A percentile compares a stretch with the other conserved stretches of the same genome.
Evolutionary conservation across 495 filamentous ascomycete genomes (phyloP).

Genomic region (Monascus purpureus): DNA sequence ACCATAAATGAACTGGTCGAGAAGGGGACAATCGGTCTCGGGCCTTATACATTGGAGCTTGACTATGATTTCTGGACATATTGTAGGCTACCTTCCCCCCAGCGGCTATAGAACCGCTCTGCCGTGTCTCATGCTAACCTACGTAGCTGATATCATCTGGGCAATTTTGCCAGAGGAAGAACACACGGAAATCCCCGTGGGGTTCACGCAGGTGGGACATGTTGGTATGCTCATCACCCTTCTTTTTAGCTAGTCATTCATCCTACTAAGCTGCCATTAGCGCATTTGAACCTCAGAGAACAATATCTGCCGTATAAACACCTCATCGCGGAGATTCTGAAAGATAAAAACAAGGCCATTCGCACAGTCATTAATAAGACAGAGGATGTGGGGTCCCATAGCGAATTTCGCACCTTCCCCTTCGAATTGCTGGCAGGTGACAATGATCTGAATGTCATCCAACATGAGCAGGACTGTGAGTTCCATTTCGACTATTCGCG

Average conservation of each 20-base stretch:
- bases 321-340: constrained; percentile 66
- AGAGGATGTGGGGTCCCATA: constrained; percentile 71
- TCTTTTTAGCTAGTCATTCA: background rate
- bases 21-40: constrained; percentile 47
- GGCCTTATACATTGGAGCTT: constrained; percentile 60
- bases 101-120: too few species aligned
- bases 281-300: constrained; percentile 81
- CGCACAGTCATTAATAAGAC: constrained; percentile 92
- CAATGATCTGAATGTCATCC: constrained; percentile 65
- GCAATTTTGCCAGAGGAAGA: constrained; percentile 57
- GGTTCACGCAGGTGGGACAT: constrained; percentile 79
- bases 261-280: constrained; percentile 13
- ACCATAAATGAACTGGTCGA: constrained; percentile 53
- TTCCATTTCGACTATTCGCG: constrained; percentile 48
- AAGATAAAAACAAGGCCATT: constrained; percentile 73
- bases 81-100: too few species aligned
- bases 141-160: constrained; percentile 62
- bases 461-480: constrained; percentile 38
- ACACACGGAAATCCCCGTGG: constrained; percentile 64
- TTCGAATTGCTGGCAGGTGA: constrained; percentile 84
- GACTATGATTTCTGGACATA: constrained; percentile 81
- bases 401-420: constrained; percentile 78
- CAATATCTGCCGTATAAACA: constrained; percentile 68
- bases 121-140: too few species aligned
- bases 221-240: constrained; percentile 42